These are phyloP conservation scores for Rhododendron ovatum DNA, from an alignment of 148 eudicot genomes.

Conservation along the genomic window DNA sequence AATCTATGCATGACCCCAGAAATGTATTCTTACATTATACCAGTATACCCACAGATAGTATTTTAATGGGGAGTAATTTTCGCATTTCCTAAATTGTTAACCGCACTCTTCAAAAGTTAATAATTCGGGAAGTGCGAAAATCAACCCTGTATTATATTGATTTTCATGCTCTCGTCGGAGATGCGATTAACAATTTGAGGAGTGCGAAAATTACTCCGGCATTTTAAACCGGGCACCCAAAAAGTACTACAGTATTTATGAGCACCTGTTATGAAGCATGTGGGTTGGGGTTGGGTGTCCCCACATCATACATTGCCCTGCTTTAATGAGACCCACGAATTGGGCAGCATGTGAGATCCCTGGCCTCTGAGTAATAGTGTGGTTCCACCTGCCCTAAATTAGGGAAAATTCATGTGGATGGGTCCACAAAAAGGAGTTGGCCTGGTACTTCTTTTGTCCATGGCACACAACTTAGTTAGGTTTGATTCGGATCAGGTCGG, in stretches of 20 bases:
- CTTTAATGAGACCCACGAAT: background rate
- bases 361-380: background rate
- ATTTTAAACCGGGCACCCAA: background rate
- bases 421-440: background rate
- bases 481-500: background rate
- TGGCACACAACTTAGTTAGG: background rate
- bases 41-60: too few relatives aligned
- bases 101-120: too few relatives aligned
- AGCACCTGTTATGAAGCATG: background rate
- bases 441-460: background rate
- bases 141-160: too few relatives aligned
- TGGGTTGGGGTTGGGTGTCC: background rate
- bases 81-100: too few relatives aligned
- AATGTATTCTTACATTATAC: too few relatives aligned
- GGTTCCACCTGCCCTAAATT: background rate
- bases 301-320: background rate
- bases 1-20: background rate
- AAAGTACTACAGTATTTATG: background rate
- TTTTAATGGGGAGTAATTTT: too few relatives aligned
- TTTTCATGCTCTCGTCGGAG: rapidly evolving
- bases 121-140: too few relatives aligned
- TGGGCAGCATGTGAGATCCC: slow-evolving; percentile 6
- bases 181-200: too few relatives aligned
- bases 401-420: background rate
- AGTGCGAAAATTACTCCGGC: too few relatives aligned